Base-by-base conservation (phyloP, 805 yeast genomes). In the Metschnikowia borealis region DNA sequence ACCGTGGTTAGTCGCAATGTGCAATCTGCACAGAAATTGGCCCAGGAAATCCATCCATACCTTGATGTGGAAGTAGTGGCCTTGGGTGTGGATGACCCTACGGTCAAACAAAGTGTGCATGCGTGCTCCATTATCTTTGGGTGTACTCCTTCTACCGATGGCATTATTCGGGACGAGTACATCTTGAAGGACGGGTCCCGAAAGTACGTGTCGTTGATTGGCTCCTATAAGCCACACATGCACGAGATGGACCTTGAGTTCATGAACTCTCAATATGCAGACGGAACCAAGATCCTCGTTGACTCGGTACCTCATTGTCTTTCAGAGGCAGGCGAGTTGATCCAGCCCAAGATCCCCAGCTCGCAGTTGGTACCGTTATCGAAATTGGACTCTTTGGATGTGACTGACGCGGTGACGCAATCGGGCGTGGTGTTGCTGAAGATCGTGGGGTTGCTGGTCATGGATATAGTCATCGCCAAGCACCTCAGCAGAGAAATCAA, bases 221-320 rank as follows among this genome's bases (percentile, higher is more conserved):
- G 89, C 1, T 80, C 85, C 17, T 84, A 83, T 62, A 81, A 82
- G 61, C 87, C 87, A 13, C 76, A 78, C 53, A 83, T 84, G 89
- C 71, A 71, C 37, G 89, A 84, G 63, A 74, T 82, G 47, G 86
- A 82, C 53, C 66, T 65, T 23, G 64, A 67, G 2, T 65, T 78
- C 37, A 66, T 80, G 10, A 57, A 61, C 3, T 49, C 57, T 23
- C 62, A 57, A 18, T 57, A 74, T 50, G 62, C 75, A 15, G 52
- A 55, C 1, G 67, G 66, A 5, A 73, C 74, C 2, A 70, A 73
- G 49, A 73, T 84, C 31, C 64, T 84, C 5, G 86, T 83, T 3
- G 89, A 84, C 57, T 82, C 88, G 0, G 69, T 67, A 39, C 78
- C 75, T 15, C 85, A 83, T 53, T 72, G 82, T 11, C 59, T 80